phyloP scores from a whole-genome alignment of 2,329 filamentous ascomycete genomes.

The Microsporum ferrugineum region DNA sequence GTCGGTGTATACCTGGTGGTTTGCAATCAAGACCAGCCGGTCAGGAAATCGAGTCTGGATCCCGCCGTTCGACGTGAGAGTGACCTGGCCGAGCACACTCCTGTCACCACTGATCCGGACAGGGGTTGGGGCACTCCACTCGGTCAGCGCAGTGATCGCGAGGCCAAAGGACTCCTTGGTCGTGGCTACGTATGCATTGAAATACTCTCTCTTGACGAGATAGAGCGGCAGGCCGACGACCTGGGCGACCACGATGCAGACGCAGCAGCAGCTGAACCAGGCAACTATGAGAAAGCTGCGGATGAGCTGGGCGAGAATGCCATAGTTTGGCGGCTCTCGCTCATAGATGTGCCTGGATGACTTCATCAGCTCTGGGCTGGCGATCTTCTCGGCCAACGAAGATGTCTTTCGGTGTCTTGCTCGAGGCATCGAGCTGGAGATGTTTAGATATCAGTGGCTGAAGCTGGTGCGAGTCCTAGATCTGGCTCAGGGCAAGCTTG shows the following conservation, averaged over 20 bases:
- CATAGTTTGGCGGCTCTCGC: constrained; percentile 34
- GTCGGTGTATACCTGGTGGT: constrained; percentile 58
- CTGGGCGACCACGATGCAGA: constrained; percentile 43
- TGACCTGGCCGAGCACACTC: constrained; percentile 48
- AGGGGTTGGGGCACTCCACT: constrained; percentile 53
- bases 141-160: constrained; percentile 50
- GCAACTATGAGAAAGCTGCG: constrained; percentile 35
- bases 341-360: constrained; percentile 11
- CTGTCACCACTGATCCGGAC: constrained; percentile 52
- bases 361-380: neutral
- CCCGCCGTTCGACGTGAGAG: constrained; percentile 45
- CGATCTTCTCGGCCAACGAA: neutral
- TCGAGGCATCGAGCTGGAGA: neutral
- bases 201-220: constrained; percentile 49
- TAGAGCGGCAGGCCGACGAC: constrained; percentile 51
- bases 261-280: constrained; percentile 36
- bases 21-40: constrained; percentile 51
- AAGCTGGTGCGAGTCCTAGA: neutral
- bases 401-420: neutral
- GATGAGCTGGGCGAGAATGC: constrained; percentile 33
- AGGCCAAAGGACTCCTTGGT: constrained; percentile 55
- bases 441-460: neutral
- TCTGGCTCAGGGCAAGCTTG: neutral
- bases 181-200: constrained; percentile 54
- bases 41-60: constrained; percentile 50